Evolutionary conservation across 768 basidiomycete genomes (phyloP).

Genomic region (Pisolithus marmoratus): DNA sequence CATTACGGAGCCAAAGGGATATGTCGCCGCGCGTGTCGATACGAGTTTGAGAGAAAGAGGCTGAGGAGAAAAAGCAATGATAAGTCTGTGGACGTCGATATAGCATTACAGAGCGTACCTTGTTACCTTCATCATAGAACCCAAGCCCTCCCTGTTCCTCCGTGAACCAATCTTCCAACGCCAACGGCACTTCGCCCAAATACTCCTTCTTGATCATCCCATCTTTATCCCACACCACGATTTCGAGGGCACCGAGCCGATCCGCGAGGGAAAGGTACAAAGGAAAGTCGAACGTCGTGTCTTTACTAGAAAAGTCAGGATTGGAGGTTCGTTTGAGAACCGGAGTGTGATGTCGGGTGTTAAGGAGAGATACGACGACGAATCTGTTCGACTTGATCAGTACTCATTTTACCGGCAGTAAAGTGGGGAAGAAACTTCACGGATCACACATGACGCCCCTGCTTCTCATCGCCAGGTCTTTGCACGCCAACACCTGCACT

Average conservation of each 20-base stretch:
- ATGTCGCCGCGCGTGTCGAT: constrained; percentile 41
- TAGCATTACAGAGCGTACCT: constrained; percentile 38
- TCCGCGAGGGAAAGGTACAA: constrained; percentile 74
- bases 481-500: constrained; percentile 64
- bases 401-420: background rate
- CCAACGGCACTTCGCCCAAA: constrained; percentile 79
- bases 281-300: constrained; percentile 88
- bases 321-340: constrained; percentile 68
- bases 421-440: constrained; percentile 35
- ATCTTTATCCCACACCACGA: constrained; percentile 94
- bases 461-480: constrained; percentile 56
- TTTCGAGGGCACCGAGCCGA: constrained; percentile 67
- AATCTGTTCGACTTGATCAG: constrained; percentile 41
- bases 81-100: background rate
- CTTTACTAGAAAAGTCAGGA: constrained; percentile 53
- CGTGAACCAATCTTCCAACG: constrained; percentile 78
- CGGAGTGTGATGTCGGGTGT: constrained; percentile 62
- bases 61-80: constrained; percentile 25
- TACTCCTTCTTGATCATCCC: constrained; percentile 81
- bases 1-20: constrained; percentile 47
- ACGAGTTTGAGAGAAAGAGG: constrained; percentile 41
- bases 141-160: constrained; percentile 32
- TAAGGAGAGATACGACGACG: constrained; percentile 60
- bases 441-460: constrained; percentile 71
- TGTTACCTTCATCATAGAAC: constrained; percentile 63